phyloP scores from a whole-genome alignment of 768 basidiomycete genomes.

The Clitopilus passeckerianus region DNA sequence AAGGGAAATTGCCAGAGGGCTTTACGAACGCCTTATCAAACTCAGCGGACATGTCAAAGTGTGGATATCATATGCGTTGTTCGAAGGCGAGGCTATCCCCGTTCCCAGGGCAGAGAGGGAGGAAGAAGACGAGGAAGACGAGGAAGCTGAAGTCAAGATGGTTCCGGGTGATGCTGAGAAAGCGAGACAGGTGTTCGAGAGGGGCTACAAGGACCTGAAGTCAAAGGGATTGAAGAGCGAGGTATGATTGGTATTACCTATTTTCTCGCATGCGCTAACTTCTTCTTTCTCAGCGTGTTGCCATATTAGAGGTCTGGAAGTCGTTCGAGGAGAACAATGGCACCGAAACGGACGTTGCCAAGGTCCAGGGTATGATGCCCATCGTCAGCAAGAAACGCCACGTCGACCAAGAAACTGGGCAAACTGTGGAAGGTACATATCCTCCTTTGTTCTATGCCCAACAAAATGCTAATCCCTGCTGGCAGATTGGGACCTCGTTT shows the following conservation, averaged over 20 bases:
- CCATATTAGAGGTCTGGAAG: conserved; percentile 93
- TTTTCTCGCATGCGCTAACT: conserved; percentile 1
- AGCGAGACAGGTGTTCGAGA: conserved; percentile 79
- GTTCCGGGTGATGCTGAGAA: conserved; percentile 64
- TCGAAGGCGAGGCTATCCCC: conserved; percentile 79
- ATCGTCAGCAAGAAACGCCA: conserved; percentile 81
- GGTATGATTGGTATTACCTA: conserved; percentile 37
- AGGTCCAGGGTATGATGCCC: conserved; percentile 92
- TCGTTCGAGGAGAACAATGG: conserved; percentile 85
- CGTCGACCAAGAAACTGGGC: conserved; percentile 80
- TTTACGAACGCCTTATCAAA: conserved; percentile 85
- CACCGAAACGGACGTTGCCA: conserved; percentile 62
- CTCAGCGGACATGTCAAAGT: conserved; percentile 94
- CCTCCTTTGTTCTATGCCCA: background rate
- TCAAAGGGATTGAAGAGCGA: conserved; percentile 80
- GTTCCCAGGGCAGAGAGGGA: conserved; percentile 60
- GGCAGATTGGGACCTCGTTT: conserved; percentile 90
- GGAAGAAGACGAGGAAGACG: conserved; percentile 68
- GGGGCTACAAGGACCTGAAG: conserved; percentile 87
- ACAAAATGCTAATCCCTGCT: background rate
- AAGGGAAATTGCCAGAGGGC: conserved; percentile 70
- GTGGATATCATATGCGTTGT: conserved; percentile 93
- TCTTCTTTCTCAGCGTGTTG: conserved; percentile 57
- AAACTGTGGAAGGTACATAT: conserved; percentile 75
- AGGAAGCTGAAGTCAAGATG: conserved; percentile 55